Evolutionary conservation across 495 filamentous ascomycete species (phyloP).

Genomic region (Cetradonia linearis): DNA sequence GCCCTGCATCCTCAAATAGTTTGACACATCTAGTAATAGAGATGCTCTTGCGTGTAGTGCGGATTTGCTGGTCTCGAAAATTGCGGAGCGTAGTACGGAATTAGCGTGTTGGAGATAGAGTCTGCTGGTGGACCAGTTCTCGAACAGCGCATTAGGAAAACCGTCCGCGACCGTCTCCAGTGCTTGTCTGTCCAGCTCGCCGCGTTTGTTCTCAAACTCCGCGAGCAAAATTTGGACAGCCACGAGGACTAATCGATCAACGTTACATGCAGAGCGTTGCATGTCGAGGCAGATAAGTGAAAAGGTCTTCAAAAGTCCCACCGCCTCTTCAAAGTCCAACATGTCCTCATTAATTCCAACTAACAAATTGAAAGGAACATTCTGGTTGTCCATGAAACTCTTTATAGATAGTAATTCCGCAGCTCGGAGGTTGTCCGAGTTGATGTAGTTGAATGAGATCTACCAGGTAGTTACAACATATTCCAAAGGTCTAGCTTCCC

Average conservation of each 20-base stretch:
- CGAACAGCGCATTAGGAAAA: constrained; percentile 24
- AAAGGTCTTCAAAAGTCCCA: constrained; percentile 5
- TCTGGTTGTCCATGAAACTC: constrained; percentile 27
- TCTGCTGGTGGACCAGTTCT: constrained; percentile 28
- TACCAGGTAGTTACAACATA: constrained; percentile 35
- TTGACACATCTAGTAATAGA: constrained; percentile 4
- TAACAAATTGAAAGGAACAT: constrained; percentile 29
- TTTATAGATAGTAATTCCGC: constrained; percentile 32
- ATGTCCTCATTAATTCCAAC: constrained; percentile 4
- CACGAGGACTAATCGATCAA: constrained; percentile 25
- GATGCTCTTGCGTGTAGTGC: constrained; percentile 10
- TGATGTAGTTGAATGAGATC: constrained; percentile 38
- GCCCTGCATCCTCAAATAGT: constrained; percentile 11
- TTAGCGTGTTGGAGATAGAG: constrained; percentile 27
- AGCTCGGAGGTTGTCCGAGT: constrained; percentile 19
- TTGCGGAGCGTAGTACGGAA: constrained; percentile 15
- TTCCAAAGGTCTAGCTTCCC: constrained; percentile 14
- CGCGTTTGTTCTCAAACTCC: constrained; percentile 11
- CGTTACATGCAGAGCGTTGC: neutral
- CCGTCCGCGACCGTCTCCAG: constrained; percentile 7
- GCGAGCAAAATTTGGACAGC: constrained; percentile 24
- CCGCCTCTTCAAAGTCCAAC: constrained; percentile 21
- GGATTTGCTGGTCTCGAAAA: neutral
- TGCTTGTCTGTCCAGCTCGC: constrained; percentile 15
- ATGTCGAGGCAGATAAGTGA: constrained; percentile 8